Base-by-base conservation (phyloP, 805 yeast genomes). In the Wickerhamiella kurtzmanii region DNA sequence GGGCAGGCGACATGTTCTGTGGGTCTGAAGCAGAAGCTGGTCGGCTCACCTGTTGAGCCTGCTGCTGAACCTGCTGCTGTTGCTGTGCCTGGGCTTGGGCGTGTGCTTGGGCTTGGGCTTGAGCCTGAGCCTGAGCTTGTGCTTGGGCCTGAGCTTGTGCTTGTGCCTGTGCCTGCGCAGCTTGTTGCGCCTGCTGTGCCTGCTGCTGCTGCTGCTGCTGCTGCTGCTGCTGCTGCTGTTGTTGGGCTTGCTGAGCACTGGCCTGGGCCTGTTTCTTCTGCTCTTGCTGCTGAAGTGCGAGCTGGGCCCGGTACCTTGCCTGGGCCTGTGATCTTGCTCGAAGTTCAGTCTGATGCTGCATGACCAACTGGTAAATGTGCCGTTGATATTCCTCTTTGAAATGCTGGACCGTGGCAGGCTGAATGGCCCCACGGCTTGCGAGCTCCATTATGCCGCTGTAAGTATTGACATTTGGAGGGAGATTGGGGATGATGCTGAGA, bases 381-480 rank as follows among this genome's bases (percentile, higher is more conserved):
- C 44, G 55, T 60, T 56, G 60, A 47, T 55, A 54, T 37, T 51
- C 51, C 28, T 56, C 53, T 40, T 55, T 53, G 44, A 62, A 46
- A 38, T 56, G 44, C 22, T 55, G 48, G 44, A 63, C 45, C 11
- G 65, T 64, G 8, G 53, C 56, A 48, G 55, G 41, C 54, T 56
- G 35, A 50, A 50, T 50, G 49, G 43, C 48, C 51, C 49, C 52
- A 35, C 40, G 25, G 20, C 45, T 50, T 22, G 48, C 63, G 54
- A 79, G 72, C 38, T 79, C 80, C 61, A 79, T 76, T 22, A 85
- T 76, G 59, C 79, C 83, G 19, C 77, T 75, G 95, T 95, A 87
- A 4, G 94, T 83, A 54, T 74, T 79, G 22, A 79, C 79, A 44
- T 78, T 80, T 13, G 80, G 79, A 0, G 96, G 96, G 32, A 85